Conservation (phyloP, 306 rosid genomes). For the Dalbergia cochinchinensis region DNA sequence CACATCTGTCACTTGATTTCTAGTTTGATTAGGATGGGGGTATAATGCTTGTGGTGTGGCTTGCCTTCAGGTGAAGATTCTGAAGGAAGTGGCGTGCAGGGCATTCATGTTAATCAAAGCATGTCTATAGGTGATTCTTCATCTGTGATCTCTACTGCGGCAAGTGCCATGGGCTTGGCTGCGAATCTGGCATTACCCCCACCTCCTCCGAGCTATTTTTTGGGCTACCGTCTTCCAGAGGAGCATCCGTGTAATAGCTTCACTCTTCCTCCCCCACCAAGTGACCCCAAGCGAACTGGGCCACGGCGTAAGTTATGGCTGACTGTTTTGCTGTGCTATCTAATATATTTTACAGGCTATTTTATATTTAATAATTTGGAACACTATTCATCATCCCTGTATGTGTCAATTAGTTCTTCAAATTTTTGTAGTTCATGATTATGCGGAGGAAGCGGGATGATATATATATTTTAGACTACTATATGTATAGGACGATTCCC, state of each 20-base stretch:
- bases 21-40: conserved; percentile 25
- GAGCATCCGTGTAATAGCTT: conserved; percentile 90
- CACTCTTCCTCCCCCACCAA: conserved; percentile 92
- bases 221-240: conserved; percentile 84
- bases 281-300: conserved; percentile 88
- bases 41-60: conserved; percentile 43
- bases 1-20: conserved; percentile 22
- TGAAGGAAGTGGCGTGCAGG: conserved; percentile 44
- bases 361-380: conserved; percentile 13
- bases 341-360: neutral
- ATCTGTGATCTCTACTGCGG: conserved; percentile 44
- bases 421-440: neutral
- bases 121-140: conserved; percentile 38
- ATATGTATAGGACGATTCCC: conserved; percentile 27
- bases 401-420: conserved; percentile 7
- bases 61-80: conserved; percentile 68
- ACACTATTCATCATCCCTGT: neutral
- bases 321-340: conserved; percentile 18
- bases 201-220: conserved; percentile 73
- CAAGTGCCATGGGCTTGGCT: conserved; percentile 24
- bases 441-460: neutral
- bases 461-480: conserved; percentile 21
- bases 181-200: conserved; percentile 52
- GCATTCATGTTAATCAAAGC: conserved; percentile 53
- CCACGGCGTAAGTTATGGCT: conserved; percentile 80